Base-by-base conservation (phyloP, 2,329 filamentous ascomycete genomes). In the Raffaelea arxii region DNA sequence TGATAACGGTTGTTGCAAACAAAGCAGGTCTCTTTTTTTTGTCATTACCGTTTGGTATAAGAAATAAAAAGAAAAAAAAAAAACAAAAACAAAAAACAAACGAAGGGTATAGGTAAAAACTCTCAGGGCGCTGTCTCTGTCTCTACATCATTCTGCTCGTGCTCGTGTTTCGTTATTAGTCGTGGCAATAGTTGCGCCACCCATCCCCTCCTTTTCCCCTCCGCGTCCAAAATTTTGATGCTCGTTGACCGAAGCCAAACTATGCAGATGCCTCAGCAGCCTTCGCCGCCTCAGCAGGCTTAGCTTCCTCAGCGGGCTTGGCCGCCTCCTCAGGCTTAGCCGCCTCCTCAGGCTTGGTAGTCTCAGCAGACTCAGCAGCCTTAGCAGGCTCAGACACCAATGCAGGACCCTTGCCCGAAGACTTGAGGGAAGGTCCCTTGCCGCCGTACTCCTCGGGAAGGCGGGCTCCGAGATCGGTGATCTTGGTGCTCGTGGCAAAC, bases 381-480 rank as follows among this genome's bases (percentile, higher is more conserved):
- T 23, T 24, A 2, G 32, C 24, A 16, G 44, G 41, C 2, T 46
- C 57, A 43, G 53, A 47, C 11, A n/a, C n/a, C n/a, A 62, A 51
- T 18, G 50, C 18, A 4, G 59, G 52, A 40, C 55, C 55, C 42
- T 52, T 57, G 22, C 58, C 58, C 19, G 53, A 43, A 1, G 43
- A 39, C 45, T 51, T 53, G 46, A 63, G 50, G 18, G 56, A 55
- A 3, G 44, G 55, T 42, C 78, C 83, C 55, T 81, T 80, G 23
- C 90, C 91, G 47, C 90, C 91, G 59, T 96, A 96, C 51, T 75
- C 78, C 53, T 75, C 73, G 2, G 89, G 88, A 42, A 96, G 67
- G 40, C 76, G 72, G 41, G 75, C 68, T 12, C 77, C 80, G 48
- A 92, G 69, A 3, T 58, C 59, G 41, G 70, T 64, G 49, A 80